Base-by-base conservation (phyloP, 2,329 filamentous ascomycete genomes). In the Juglanconis oblonga region DNA sequence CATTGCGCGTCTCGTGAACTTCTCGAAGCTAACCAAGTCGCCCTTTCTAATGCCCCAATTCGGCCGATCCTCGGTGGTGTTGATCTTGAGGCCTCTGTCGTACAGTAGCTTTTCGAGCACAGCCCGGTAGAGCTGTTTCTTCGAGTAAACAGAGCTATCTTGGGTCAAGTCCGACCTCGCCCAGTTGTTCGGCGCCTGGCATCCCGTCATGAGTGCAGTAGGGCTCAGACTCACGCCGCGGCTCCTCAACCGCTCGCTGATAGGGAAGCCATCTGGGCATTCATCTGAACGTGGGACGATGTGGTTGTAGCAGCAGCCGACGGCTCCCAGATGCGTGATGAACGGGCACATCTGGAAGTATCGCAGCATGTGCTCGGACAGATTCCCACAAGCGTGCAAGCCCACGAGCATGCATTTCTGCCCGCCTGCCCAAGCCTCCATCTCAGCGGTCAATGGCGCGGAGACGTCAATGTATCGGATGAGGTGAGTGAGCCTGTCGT, bases 281-380 rank as follows among this genome's bases (percentile, higher is more conserved):
- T 70, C 59, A 5, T 72, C 69, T 1, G 79, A 72, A 7, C 59
- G 64, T 5, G 68, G 67, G 2, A 66, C 54, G 24, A 73, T 70
- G 57, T 73, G 71, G 57, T 73, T 73, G 47, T 73, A 73, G 63
- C 71, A 73, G 57, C 71, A 73, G 1, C 71, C 71, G 4, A 73
- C 63, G 1, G 68, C 68, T 0, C 64, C 71, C 2, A 73, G 55
- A 14, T 59, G 55, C 1, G 62, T 54, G 38, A 73, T 66, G 9
- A 59, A 69, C 2, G 64, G 55, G 0, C 65, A 47, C 0, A 57
- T 50, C 8, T 63, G 53, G 52, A 72, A 73, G 52, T 72, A 72
- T 6, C 67, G 62, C 8, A 73, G 48, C 70, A 73, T 72, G 54
- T 71, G 68, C 61, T 73, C 71, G 1, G 71, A 71, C 7, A 73